Base-by-base conservation (phyloP, 768 basidiomycete genomes). In the Boletus sp. region DNA sequence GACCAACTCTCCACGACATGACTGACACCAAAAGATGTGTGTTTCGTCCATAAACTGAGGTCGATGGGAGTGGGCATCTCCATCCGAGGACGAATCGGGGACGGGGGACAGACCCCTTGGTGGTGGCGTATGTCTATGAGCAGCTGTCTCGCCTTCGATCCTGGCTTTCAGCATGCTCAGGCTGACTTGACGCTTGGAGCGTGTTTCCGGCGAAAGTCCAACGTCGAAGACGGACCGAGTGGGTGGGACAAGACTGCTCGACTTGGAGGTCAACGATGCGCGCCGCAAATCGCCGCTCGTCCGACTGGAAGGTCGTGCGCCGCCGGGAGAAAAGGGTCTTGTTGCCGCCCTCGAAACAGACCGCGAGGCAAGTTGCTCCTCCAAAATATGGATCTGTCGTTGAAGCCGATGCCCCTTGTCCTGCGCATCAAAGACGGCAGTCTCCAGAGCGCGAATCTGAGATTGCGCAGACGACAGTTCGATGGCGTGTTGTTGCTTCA, bases 101-200 rank as follows among this genome's bases (percentile, higher is more conserved):
- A 80, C 77, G 23, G 81, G 81, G 35, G 85, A 85, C 49, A 84
- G 71, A 14, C 78, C 75, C 47, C 84, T 75, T 19, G 82, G 83
- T 4, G 83, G 83, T 11, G 78, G 72, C 2, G 82, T 76, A 32
- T 74, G 75, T 35, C 74, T 70, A 15, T 72, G 63, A 32, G 61
- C 59, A 15, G 79, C 82, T 19, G 79, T 73, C 70, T 94, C 92
- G 67, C 88, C 87, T 56, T 93, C 89, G 62, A 94, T 94, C 41
- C 92, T 83, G 21, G 90, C 91, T 65, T 92, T 93, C 47, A 95
- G 82, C 89, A 95, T 94, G 70, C 86, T 83, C 61, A 94, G 71
- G 71, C 88, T 90, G 61, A 91, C 83, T 62, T 84, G 82, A 51
- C 91, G 86, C 65, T 92, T 92, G 70, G 93, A 90, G 29, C 81